A percentile compares a stretch with the other conserved stretches of the same genome.
Evolutionary conservation across 768 basidiomycete species (phyloP).

Genomic region (Goffeauzyma gilvescens): DNA sequence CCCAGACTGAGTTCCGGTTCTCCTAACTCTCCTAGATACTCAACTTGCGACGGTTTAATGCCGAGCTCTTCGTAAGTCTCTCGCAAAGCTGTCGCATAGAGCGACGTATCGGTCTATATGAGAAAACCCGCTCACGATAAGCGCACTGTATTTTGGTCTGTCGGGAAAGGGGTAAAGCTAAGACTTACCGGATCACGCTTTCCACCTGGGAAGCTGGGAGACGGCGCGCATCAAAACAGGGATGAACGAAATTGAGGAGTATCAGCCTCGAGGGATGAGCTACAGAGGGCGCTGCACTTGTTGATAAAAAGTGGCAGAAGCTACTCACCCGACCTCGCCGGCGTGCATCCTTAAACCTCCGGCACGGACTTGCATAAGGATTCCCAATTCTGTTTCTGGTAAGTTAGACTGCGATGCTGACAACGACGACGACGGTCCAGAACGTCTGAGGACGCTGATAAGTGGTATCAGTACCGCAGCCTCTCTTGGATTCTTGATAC

Average conservation of each 20-base stretch:
- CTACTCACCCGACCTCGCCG: conserved; percentile 27
- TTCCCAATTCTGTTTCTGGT: no score
- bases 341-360: conserved; percentile 23
- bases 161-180: background rate
- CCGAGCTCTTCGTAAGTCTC: conserved; percentile 13
- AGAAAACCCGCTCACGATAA: background rate
- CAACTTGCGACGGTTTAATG: conserved; percentile 3
- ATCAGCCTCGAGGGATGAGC: conserved; percentile 6
- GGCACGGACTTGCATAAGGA: conserved; percentile 23
- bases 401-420: background rate
- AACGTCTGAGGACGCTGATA: conserved; percentile 14
- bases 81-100: conserved; percentile 9
- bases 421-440: background rate
- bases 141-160: background rate
- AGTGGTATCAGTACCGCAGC: conserved; percentile 28
- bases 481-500: conserved; percentile 15
- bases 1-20: conserved; percentile 24
- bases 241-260: background rate
- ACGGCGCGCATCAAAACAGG: background rate
- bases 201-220: conserved; percentile 28
- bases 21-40: conserved; percentile 8
- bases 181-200: conserved; percentile 21
- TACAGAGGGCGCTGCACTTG: no score
- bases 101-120: conserved; percentile 3
- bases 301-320: background rate